phyloP scores from a whole-genome alignment of 73 alveolate genomes.

The Tetrahymena malaccensis region DNA sequence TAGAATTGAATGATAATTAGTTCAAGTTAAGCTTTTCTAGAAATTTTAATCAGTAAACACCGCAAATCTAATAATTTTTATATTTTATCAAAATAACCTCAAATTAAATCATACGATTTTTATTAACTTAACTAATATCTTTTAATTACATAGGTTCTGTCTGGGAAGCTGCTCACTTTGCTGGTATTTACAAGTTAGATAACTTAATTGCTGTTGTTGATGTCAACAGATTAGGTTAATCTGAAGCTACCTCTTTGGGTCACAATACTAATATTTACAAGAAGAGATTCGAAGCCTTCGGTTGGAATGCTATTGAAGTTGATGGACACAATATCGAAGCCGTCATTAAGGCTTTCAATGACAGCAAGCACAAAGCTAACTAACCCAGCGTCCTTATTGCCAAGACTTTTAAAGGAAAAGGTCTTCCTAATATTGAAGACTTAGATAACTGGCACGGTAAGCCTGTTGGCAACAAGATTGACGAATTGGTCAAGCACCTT shows the following conservation, averaged over 20 bases:
- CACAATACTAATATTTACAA: constrained; percentile 47
- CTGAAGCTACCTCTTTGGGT: constrained; percentile 52
- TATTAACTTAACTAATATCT: background rate
- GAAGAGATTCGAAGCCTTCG: constrained; percentile 65
- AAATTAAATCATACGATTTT: background rate
- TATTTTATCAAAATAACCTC: background rate
- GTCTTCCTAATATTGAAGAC: constrained; percentile 48
- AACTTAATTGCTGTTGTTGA: constrained; percentile 63
- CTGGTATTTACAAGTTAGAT: constrained; percentile 57
- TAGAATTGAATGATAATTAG: background rate
- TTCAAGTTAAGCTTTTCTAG: background rate
- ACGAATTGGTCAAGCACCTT: background rate
- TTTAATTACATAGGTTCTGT: constrained; percentile 14
- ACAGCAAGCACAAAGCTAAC: constrained; percentile 22
- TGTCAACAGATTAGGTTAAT: constrained; percentile 67
- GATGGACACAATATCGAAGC: constrained; percentile 60
- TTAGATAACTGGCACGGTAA: constrained; percentile 63
- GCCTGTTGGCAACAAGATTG: constrained; percentile 24
- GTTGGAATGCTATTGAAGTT: constrained; percentile 49
- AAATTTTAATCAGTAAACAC: background rate
- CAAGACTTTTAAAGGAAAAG: constrained; percentile 63
- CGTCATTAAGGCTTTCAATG: constrained; percentile 47
- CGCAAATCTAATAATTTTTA: background rate
- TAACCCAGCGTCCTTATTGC: constrained; percentile 54
- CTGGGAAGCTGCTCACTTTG: constrained; percentile 77